Evolutionary conservation across 805 yeast species (phyloP), one percentile per base, ranked within the genome.

Genomic region (Candida dajiaensis): DNA sequence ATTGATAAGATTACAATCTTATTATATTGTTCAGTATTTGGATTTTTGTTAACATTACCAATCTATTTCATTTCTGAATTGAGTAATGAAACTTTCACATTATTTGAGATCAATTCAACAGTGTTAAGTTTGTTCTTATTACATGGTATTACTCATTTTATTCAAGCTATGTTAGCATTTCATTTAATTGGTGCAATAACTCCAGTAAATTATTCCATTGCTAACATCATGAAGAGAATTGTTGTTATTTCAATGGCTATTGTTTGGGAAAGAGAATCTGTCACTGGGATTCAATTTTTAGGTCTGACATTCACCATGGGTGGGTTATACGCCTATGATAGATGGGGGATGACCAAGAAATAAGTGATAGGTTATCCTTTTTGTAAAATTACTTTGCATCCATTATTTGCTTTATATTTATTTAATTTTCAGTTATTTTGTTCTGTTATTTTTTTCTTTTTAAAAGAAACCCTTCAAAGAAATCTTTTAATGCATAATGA

Each of bases 121-220:
- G 66, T 73, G 2, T 38, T 70, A 5, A 33, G 54, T 0, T 60
- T 81, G 40, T 71, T 83, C 28, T 25, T 77, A 6, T 45, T 81
- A n/a, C 87, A 85, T 62, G 89, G 90, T 2, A 45, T 76, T 1
- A 68, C 84, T 3, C 95, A 85, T 67, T 85, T 85, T 58, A 56
- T 78, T 45, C 94, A 85, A 65, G 78, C 88, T 3, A 72, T 85
- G 60, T 63, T 85, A 41, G 92, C 92, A 22, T 85, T 85, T 63
- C 89, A 83, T 62, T 73, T 85, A 40, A 73, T 85, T 52, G 92
- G 92, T 2, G 61, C 76, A 54, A 72, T 85, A 21, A 74, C 83
- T n/a, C 85, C 94, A 4, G 84, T 85, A 41, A 83, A 83, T 59
- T 85, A 85, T 63, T 81, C 89, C 37, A 82, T 85, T 58, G 94